These are phyloP conservation scores for Alternaria sp. DNA, from an alignment of 2,329 filamentous ascomycete species.

Conservation along the genomic window DNA sequence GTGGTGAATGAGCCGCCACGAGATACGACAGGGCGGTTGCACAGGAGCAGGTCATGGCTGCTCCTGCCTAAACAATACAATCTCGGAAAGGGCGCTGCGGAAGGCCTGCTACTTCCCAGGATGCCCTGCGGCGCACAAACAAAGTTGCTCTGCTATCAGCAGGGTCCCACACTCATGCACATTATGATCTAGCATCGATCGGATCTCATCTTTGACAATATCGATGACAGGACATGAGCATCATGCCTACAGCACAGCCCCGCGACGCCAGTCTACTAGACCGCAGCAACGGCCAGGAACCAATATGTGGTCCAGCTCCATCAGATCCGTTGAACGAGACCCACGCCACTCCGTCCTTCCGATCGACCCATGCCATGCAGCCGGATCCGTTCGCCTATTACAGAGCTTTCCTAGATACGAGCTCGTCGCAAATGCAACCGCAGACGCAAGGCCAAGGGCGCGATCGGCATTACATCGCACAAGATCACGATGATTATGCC, in stretches of 20 bases:
- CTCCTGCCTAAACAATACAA: background rate
- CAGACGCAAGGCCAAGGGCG: background rate
- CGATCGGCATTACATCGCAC: conserved; percentile 3
- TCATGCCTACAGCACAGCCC: conserved; percentile 1
- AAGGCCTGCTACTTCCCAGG: background rate
- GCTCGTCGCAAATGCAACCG: background rate
- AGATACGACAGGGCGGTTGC: background rate
- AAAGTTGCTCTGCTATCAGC: background rate
- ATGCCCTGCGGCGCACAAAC: background rate
- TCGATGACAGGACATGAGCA: conserved; percentile 13
- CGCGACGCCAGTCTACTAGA: conserved; percentile 13
- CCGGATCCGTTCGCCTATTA: conserved; percentile 30
- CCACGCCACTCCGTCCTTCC: conserved; percentile 7
- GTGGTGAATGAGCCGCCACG: background rate
- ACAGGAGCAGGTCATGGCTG: background rate
- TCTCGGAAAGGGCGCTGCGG: background rate
- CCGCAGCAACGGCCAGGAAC: conserved; percentile 16
- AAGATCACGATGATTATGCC: conserved; percentile 22
- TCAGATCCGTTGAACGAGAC: conserved; percentile 6
- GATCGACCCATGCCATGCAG: conserved; percentile 6
- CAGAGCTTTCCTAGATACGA: conserved; percentile 22
- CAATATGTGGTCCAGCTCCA: conserved; percentile 12
- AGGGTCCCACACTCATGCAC: background rate
- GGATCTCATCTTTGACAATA: conserved; percentile 16
- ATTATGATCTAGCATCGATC: conserved; percentile 20